phyloP scores from a whole-genome alignment of 2,329 filamentous ascomycete genomes.

The Rasamsonia emersonii region DNA sequence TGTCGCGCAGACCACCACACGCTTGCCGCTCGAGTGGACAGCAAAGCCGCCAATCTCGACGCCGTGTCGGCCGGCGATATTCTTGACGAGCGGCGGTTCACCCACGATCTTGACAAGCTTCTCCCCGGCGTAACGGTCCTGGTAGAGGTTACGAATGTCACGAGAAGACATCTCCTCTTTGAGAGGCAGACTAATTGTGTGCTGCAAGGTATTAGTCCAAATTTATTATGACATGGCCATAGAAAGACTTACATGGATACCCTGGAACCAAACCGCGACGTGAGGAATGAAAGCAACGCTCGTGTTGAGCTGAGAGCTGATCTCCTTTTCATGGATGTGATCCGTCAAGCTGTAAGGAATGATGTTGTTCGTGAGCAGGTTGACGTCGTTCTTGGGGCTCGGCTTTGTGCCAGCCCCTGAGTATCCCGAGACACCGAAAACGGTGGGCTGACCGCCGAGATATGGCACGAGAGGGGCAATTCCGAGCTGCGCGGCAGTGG shows the following conservation, averaged over 20 bases:
- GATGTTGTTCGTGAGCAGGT: conserved; percentile 74
- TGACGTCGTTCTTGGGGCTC: conserved; percentile 84
- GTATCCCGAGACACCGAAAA: conserved; percentile 91
- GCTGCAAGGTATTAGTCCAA: conserved; percentile 34
- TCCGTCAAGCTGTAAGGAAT: conserved; percentile 87
- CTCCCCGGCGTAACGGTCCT: conserved; percentile 92
- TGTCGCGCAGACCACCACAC: conserved; percentile 87
- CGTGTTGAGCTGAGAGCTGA: conserved; percentile 65
- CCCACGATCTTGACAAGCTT: conserved; percentile 88
- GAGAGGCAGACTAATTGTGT: conserved; percentile 83
- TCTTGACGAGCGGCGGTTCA: conserved; percentile 76
- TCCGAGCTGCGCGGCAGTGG: conserved; percentile 83
- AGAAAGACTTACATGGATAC: conserved; percentile 56
- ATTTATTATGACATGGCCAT: conserved; percentile 3
- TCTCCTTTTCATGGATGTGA: conserved; percentile 92
- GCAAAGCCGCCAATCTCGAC: conserved; percentile 93
- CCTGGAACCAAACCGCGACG: conserved; percentile 94
- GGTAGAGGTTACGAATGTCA: conserved; percentile 88
- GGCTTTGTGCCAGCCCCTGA: conserved; percentile 93
- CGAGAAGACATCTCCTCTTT: conserved; percentile 79
- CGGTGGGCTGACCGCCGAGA: conserved; percentile 67
- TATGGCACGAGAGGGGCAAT: conserved; percentile 74
- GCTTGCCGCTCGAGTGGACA: conserved; percentile 80
- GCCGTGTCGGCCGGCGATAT: conserved; percentile 75
- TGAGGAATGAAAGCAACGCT: conserved; percentile 83